Conservation (phyloP, 768 basidiomycete species). For the Tricholoma sp. region DNA sequence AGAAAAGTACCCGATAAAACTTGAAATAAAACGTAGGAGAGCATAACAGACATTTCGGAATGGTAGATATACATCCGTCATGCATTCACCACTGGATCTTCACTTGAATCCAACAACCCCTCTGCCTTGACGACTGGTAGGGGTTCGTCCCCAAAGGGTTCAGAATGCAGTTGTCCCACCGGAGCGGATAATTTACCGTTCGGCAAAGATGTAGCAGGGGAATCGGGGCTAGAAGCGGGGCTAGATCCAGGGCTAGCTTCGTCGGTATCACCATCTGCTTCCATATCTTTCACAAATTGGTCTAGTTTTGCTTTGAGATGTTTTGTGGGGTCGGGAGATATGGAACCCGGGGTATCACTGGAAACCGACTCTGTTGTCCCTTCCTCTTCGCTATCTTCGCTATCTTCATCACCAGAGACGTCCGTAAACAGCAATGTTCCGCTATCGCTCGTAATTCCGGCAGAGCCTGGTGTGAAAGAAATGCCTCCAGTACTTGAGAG, state of each 20-base stretch:
- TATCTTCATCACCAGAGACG: constrained; percentile 59
- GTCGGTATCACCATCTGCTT: too few relatives aligned
- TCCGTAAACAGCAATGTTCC: constrained; percentile 60
- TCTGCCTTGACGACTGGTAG: constrained; percentile 52
- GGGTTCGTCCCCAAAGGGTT: constrained; percentile 50
- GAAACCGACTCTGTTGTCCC: constrained; percentile 37
- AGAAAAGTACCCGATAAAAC: constrained; percentile 14
- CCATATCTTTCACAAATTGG: constrained; percentile 55
- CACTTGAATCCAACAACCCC: constrained; percentile 61
- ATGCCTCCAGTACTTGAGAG: constrained; percentile 51
- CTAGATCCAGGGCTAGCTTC: constrained; percentile 6
- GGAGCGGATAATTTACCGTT: constrained; percentile 43
- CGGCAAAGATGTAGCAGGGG: constrained; percentile 36
- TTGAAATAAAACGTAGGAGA: constrained; percentile 11
- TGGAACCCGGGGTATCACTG: constrained; percentile 40
- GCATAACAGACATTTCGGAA: constrained; percentile 3
- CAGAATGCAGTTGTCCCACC: constrained; percentile 43
- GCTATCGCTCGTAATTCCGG: constrained; percentile 43
- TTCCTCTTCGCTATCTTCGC: constrained; percentile 17
- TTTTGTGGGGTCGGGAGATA: constrained; percentile 48
- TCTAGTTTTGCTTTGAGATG: constrained; percentile 58
- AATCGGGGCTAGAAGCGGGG: constrained; percentile 3
- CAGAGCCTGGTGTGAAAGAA: constrained; percentile 50
- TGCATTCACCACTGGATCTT: constrained; percentile 44
- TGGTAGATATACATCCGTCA: constrained; percentile 15